phyloP scores from a whole-genome alignment of 805 yeast genomes.

The Metschnikowia rubicola region DNA sequence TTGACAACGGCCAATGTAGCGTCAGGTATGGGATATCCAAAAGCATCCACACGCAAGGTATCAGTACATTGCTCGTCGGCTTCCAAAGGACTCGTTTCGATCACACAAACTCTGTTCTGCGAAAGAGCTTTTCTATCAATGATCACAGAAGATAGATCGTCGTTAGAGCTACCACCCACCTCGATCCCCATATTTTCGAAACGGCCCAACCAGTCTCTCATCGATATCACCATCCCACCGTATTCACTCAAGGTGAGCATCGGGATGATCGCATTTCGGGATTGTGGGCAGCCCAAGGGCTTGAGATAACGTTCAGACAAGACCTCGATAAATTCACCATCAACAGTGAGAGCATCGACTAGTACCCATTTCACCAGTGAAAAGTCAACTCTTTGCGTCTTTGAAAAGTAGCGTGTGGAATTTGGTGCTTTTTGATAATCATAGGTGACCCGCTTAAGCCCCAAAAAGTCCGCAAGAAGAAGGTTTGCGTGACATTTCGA shows the following conservation, averaged over 20 bases:
- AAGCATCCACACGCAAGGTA: slow-evolving; percentile 72
- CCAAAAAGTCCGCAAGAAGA: slow-evolving; percentile 80
- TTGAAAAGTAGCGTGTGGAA: slow-evolving; percentile 74
- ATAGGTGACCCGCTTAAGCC: slow-evolving; percentile 84
- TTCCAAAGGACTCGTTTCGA: slow-evolving; percentile 51
- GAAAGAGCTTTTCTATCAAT: slow-evolving; percentile 72
- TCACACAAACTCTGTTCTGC: slow-evolving; percentile 65
- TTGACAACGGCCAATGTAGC: slow-evolving; percentile 91
- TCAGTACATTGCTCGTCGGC: slow-evolving; percentile 41
- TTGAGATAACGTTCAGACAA: slow-evolving; percentile 84
- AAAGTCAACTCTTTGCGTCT: slow-evolving; percentile 70
- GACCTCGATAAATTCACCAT: slow-evolving; percentile 88
- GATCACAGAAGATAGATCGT: slow-evolving; percentile 55
- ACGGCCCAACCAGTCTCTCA: slow-evolving; percentile 86
- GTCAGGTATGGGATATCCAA: slow-evolving; percentile 93
- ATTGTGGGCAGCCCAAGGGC: slow-evolving; percentile 80
- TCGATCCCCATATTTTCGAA: slow-evolving; percentile 56
- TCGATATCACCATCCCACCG: slow-evolving; percentile 92
- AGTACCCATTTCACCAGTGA: slow-evolving; percentile 84
- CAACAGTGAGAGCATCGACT: slow-evolving; percentile 83
- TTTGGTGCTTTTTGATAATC: slow-evolving; percentile 90
- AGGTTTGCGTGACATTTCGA: slow-evolving; percentile 69
- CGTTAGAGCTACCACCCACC: slow-evolving; percentile 29
- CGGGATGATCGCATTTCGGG: slow-evolving; percentile 80
- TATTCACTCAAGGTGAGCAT: slow-evolving; percentile 85